Evolutionary conservation across 75 land plant genomes (phyloP).

Genomic region (Azolla pinnata): DNA sequence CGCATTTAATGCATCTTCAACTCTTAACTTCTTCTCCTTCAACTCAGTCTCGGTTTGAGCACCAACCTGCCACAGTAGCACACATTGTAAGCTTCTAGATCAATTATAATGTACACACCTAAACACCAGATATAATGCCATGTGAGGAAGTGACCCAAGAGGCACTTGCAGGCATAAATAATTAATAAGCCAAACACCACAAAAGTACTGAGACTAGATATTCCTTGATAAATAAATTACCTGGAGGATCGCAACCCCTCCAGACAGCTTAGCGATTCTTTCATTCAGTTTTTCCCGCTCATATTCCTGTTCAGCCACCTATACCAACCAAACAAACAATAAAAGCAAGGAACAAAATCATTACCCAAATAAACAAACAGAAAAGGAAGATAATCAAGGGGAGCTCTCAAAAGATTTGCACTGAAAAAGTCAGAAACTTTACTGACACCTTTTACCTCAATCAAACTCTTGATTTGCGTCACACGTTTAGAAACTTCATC

Average conservation of each 20-base stretch:
- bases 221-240: no score
- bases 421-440: neutral
- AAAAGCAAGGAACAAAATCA: neutral
- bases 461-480: conserved; percentile 37
- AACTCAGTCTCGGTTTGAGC: conserved; percentile 85
- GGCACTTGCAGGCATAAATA: no score
- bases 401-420: neutral
- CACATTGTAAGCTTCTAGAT: neutral
- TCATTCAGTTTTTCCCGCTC: conserved; percentile 80
- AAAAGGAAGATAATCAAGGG: neutral
- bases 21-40: conserved; percentile 77
- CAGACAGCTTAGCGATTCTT: conserved; percentile 72
- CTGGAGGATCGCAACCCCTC: conserved; percentile 83
- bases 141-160: neutral
- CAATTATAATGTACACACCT: neutral
- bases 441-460: conserved; percentile 35
- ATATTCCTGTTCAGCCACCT: conserved; percentile 62
- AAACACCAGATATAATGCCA: neutral
- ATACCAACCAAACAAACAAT: neutral
- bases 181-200: no score
- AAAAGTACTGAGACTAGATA: no score
- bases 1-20: conserved; percentile 94
- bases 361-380: neutral
- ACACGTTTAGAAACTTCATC: conserved; percentile 53
- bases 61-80: conserved; percentile 65